Conservation (phyloP, 78 protist genomes). For the Protostelium mycophagum region DNA sequence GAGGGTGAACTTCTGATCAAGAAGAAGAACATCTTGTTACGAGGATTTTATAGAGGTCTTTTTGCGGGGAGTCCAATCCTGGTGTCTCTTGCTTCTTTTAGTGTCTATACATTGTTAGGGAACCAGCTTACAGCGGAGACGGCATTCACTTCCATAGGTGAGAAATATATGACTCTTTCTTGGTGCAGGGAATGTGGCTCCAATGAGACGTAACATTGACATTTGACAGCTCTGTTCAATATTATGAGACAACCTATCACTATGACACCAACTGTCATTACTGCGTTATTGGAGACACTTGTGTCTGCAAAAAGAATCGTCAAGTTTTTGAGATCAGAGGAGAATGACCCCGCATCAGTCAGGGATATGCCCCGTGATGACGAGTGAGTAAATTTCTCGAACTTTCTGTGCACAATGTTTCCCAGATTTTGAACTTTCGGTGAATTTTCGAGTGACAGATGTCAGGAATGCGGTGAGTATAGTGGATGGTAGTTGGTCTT, state of each 20-base stretch:
- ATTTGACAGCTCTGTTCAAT: conserved; percentile 70
- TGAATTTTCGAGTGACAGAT: neutral
- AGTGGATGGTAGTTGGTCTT: conserved; percentile 23
- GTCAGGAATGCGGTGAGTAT: conserved; percentile 9
- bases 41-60: conserved; percentile 24
- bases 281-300: conserved; percentile 53
- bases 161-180: too few species aligned
- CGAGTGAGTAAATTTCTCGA: neutral
- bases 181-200: neutral
- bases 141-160: conserved; percentile 74
- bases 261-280: conserved; percentile 70
- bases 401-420: too few species aligned
- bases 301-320: conserved; percentile 72
- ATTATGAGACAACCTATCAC: conserved; percentile 82
- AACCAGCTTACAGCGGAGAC: conserved; percentile 53
- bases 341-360: conserved; percentile 43
- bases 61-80: conserved; percentile 73
- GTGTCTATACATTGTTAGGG: conserved; percentile 42
- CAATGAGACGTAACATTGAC: too few species aligned
- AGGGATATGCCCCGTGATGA: conserved; percentile 8
- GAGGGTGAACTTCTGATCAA: conserved; percentile 14
- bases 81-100: conserved; percentile 66
- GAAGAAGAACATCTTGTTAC: conserved; percentile 13
- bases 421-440: too few species aligned
- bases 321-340: conserved; percentile 44